Percentiles rank a stretch among this genome's conserved stretches.
Conservation (phyloP, 352 stramenopile species). For the Globisporangium nodosum region DNA sequence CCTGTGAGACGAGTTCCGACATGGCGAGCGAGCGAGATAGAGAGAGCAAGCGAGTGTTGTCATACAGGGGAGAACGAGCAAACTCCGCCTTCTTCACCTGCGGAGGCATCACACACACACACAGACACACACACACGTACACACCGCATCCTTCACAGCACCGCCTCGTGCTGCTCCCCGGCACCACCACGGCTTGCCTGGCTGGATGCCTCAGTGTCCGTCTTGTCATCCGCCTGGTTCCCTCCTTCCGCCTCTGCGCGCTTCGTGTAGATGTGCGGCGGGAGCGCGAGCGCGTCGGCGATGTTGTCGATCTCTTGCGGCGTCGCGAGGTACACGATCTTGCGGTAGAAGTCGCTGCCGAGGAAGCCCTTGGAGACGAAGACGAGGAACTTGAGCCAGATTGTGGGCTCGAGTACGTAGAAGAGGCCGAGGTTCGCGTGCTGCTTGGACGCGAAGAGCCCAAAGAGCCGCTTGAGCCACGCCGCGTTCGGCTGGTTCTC, state of each 20-base stretch:
- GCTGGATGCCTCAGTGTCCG: background rate
- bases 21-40: background rate
- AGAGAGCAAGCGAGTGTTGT: background rate
- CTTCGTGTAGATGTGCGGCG: slow-evolving; percentile 28
- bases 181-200: background rate
- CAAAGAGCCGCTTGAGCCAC: slow-evolving; percentile 71
- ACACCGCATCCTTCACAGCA: background rate
- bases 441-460: slow-evolving; percentile 49
- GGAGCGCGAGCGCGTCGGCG: slow-evolving; percentile 38
- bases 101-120: background rate
- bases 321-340: slow-evolving; percentile 64
- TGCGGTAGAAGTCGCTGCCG: slow-evolving; percentile 57
- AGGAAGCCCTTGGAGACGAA: slow-evolving; percentile 66
- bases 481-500: slow-evolving; percentile 50
- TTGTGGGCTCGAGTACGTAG: slow-evolving; percentile 70
- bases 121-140: background rate
- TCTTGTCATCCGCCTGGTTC: background rate
- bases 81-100: too few relatives aligned
- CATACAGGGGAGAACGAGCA: background rate
- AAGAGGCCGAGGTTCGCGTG: slow-evolving; percentile 66
- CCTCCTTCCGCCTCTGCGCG: slow-evolving; percentile 1
- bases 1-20: background rate
- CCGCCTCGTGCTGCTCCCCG: slow-evolving; percentile 1
- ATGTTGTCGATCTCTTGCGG: slow-evolving; percentile 48
- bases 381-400: slow-evolving; percentile 72